These are phyloP conservation scores for Cicer chorassanicum DNA, from an alignment of 306 rosid genomes.

Conservation along the genomic window DNA sequence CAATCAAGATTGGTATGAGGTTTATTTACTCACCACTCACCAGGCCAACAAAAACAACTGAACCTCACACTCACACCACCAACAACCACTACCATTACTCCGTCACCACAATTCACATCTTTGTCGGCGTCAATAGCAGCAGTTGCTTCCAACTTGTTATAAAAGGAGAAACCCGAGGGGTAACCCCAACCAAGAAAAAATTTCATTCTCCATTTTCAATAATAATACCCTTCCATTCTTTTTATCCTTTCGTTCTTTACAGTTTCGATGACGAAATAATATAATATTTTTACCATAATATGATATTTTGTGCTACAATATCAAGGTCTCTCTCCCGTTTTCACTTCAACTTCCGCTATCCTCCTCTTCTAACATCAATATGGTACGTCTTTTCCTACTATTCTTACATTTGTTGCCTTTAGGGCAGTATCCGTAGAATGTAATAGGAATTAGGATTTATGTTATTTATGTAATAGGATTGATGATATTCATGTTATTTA, in stretches of 20 bases:
- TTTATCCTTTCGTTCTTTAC: background rate
- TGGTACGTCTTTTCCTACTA: slow-evolving; percentile 32
- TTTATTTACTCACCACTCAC: too few relatives aligned
- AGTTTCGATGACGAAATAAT: background rate
- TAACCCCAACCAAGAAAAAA: too few relatives aligned
- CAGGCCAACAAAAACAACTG: too few relatives aligned
- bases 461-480: background rate
- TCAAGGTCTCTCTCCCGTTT: slow-evolving; percentile 29
- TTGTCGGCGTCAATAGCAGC: too few relatives aligned
- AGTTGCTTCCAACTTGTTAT: too few relatives aligned
- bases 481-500: background rate
- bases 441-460: too few relatives aligned
- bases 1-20: too few relatives aligned
- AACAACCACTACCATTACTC: too few relatives aligned
- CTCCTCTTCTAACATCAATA: slow-evolving; percentile 19
- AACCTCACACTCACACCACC: too few relatives aligned
- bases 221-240: background rate
- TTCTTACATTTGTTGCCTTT: background rate
- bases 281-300: background rate
- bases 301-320: slow-evolving; percentile 35
- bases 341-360: slow-evolving; percentile 30
- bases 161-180: too few relatives aligned
- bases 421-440: background rate
- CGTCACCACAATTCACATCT: too few relatives aligned
- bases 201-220: background rate